These are phyloP conservation scores for Leishmania lainsoni DNA, from an alignment of 208 protist species.

Conservation along the genomic window DNA sequence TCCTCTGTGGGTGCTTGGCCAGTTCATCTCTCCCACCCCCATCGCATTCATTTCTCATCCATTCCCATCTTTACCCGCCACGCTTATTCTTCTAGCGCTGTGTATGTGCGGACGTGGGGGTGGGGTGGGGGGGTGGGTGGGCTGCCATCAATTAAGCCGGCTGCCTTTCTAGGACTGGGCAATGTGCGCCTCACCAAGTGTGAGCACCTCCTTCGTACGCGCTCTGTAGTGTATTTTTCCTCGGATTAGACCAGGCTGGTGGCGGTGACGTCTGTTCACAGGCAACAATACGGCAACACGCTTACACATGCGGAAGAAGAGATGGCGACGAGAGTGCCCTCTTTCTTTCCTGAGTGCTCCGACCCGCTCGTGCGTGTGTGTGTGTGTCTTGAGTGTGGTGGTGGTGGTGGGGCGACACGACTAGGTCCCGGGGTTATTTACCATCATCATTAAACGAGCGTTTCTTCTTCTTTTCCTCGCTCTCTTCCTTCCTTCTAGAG, in stretches of 20 bases:
- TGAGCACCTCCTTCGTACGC: background rate
- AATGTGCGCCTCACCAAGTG: background rate
- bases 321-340: background rate
- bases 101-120: background rate
- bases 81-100: background rate
- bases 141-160: background rate
- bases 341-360: no score
- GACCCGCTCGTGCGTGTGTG: background rate
- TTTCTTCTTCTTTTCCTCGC: background rate
- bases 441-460: background rate
- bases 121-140: no score
- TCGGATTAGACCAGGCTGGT: background rate
- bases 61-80: background rate
- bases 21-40: background rate
- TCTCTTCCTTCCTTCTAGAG: background rate
- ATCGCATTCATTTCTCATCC: background rate
- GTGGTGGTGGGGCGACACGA: background rate
- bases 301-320: background rate
- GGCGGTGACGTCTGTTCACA: background rate
- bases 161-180: background rate
- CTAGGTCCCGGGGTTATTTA: background rate
- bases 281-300: background rate
- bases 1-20: background rate
- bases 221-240: background rate
- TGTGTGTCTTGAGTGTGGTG: background rate